Conservation (phyloP, 441 rosid species). For the Euphorbia corollata region DNA sequence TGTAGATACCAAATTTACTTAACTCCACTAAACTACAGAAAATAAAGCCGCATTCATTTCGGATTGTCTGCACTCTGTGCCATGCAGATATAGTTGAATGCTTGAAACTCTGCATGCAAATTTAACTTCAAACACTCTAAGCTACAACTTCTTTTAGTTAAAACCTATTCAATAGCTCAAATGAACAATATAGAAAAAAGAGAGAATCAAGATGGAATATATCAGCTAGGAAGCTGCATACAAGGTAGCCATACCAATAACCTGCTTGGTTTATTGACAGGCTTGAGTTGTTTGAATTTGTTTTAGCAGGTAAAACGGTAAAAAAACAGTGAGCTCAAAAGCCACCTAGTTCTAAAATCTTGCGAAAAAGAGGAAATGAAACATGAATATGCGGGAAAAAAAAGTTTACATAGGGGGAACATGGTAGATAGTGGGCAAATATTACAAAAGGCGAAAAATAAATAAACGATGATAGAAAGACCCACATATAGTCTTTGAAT, state of each 20-base stretch:
- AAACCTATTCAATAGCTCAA: not conserved
- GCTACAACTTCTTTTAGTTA: not conserved
- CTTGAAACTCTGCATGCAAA: not conserved
- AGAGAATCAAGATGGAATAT: not conserved
- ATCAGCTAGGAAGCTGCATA: not conserved
- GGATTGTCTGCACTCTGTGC: not conserved
- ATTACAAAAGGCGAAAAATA: not conserved
- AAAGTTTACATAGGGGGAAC: not conserved
- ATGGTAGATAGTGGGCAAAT: not conserved
- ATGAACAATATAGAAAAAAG: not conserved
- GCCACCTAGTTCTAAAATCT: not conserved
- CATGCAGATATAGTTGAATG: not conserved
- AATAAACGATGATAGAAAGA: not conserved
- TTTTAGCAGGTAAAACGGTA: not conserved
- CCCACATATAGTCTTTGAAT: not conserved
- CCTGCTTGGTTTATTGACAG: not conserved
- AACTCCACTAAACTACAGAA: not conserved
- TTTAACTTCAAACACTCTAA: not conserved
- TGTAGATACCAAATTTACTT: not conserved
- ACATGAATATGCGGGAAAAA: not conserved
- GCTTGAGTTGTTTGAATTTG: not conserved
- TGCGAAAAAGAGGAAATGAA: not conserved
- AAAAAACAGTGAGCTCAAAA: not conserved
- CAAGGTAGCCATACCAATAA: not conserved
- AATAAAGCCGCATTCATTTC: not conserved